These are phyloP conservation scores for Butyriboletus loyo DNA, from an alignment of 768 basidiomycete genomes.

Conservation along the genomic window DNA sequence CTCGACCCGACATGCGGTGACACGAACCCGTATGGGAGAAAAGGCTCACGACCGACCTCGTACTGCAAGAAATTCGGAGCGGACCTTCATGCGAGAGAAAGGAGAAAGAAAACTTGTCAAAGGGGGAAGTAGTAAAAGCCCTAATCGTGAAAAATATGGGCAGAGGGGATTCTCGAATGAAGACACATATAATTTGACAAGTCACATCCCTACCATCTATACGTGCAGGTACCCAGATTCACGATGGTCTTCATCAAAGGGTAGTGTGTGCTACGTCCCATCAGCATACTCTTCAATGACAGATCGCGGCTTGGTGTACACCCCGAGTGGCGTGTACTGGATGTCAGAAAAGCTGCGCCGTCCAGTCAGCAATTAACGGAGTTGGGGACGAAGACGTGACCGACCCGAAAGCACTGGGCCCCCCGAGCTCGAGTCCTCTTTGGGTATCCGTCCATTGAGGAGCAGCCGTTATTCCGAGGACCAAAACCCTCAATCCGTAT, in stretches of 20 bases:
- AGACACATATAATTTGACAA: neutral
- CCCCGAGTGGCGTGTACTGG: slow-evolving; percentile 37
- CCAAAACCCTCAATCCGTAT: slow-evolving; percentile 59
- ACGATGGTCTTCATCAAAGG: neutral
- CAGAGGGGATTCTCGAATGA: slow-evolving; percentile 3
- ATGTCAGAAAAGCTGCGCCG: slow-evolving; percentile 29
- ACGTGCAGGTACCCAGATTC: slow-evolving; percentile 9
- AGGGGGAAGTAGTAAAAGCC: neutral
- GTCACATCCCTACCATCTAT: neutral
- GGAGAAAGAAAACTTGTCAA: neutral
- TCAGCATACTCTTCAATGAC: slow-evolving; percentile 44
- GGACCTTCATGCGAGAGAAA: neutral
- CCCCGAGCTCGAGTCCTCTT: slow-evolving; percentile 49
- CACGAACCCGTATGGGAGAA: neutral
- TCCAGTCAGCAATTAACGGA: slow-evolving; percentile 6
- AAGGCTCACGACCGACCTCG: neutral
- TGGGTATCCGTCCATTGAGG: slow-evolving; percentile 54
- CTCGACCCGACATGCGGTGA: neutral
- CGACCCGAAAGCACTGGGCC: slow-evolving; percentile 53
- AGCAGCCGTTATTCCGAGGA: slow-evolving; percentile 44
- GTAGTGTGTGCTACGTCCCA: neutral
- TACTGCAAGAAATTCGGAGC: neutral
- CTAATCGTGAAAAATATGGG: neutral
- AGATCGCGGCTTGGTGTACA: slow-evolving; percentile 41
- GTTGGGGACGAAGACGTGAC: slow-evolving; percentile 5